These are phyloP conservation scores for Yarrowia phangngaensis DNA, from an alignment of 805 yeast genomes.

Conservation along the genomic window DNA sequence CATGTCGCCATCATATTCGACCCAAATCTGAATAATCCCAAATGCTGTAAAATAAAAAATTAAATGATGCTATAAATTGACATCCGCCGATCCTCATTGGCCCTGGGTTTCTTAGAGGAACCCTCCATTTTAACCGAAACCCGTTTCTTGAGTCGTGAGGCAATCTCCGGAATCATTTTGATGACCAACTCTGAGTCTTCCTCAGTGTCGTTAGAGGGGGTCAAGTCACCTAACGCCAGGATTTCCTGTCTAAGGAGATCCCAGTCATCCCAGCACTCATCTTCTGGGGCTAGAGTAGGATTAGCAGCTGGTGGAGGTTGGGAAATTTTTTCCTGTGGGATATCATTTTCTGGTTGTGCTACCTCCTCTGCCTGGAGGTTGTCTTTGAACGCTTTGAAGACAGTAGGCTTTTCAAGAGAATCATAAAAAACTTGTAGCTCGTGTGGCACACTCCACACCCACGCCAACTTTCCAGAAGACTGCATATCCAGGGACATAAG, in stretches of 20 bases:
- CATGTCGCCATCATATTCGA: too few relatives aligned
- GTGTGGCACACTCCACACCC: conserved; percentile 29
- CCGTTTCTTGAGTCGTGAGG: conserved; percentile 14
- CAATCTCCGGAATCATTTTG: conserved; percentile 12
- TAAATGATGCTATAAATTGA: conserved; percentile 20
- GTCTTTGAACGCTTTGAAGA: too few relatives aligned
- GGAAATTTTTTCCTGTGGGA: conserved; percentile 1
- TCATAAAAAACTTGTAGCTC: conserved; percentile 5
- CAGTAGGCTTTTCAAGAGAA: background rate
- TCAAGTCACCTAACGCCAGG: conserved; percentile 5
- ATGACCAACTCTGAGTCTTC: conserved; percentile 13
- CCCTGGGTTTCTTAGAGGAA: conserved; percentile 13
- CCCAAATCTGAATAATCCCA: too few relatives aligned
- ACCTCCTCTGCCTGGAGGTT: too few relatives aligned
- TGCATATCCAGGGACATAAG: conserved; percentile 29
- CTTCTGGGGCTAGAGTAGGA: background rate
- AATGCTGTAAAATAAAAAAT: conserved; percentile 24
- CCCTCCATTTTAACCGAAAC: background rate
- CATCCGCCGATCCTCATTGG: conserved; percentile 21
- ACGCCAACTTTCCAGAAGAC: conserved; percentile 26
- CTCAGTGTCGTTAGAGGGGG: conserved; percentile 4
- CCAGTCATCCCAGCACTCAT: conserved; percentile 15
- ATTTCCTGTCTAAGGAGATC: conserved; percentile 18
- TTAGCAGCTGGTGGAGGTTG: background rate
- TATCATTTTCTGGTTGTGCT: too few relatives aligned